Conservation (phyloP, 2,329 filamentous ascomycete species). For the Alternaria postmessia region DNA sequence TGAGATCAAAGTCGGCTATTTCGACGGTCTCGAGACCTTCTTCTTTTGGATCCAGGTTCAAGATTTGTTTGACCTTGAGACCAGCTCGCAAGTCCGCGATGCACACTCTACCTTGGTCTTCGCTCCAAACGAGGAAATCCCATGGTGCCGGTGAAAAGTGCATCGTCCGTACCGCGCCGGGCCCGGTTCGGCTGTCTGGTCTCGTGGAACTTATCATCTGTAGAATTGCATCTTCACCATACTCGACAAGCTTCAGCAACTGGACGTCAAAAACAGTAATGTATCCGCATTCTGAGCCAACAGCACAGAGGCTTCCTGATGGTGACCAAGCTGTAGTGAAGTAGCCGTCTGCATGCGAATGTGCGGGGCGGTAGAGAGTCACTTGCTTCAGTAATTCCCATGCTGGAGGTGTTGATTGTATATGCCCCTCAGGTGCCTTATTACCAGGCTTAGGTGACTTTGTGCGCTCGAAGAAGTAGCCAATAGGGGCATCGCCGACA, state of each 20-base stretch:
- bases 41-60: slow-evolving; percentile 68
- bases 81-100: slow-evolving; percentile 75
- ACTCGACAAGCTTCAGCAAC: slow-evolving; percentile 51
- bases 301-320: slow-evolving; percentile 74
- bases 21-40: slow-evolving; percentile 65
- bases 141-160: slow-evolving; percentile 88
- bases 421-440: slow-evolving; percentile 33
- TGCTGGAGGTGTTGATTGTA: slow-evolving; percentile 36
- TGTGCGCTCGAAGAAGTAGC: slow-evolving; percentile 79
- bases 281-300: slow-evolving; percentile 81
- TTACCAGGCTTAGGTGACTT: slow-evolving; percentile 38
- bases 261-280: slow-evolving; percentile 76
- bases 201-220: slow-evolving; percentile 81
- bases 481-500: slow-evolving; percentile 84
- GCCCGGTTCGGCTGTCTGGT: slow-evolving; percentile 64
- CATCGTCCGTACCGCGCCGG: slow-evolving; percentile 89
- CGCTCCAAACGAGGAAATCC: slow-evolving; percentile 92
- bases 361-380: slow-evolving; percentile 51
- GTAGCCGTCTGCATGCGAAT: slow-evolving; percentile 62
- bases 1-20: slow-evolving; percentile 60
- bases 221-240: slow-evolving; percentile 70
- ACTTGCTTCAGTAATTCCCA: slow-evolving; percentile 55
- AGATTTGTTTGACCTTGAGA: slow-evolving; percentile 72
- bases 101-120: slow-evolving; percentile 80
- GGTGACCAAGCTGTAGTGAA: slow-evolving; percentile 81